Base-by-base conservation (phyloP, 1,284 basidiomycete genomes). In the Trichosporon coremiiforme region DNA sequence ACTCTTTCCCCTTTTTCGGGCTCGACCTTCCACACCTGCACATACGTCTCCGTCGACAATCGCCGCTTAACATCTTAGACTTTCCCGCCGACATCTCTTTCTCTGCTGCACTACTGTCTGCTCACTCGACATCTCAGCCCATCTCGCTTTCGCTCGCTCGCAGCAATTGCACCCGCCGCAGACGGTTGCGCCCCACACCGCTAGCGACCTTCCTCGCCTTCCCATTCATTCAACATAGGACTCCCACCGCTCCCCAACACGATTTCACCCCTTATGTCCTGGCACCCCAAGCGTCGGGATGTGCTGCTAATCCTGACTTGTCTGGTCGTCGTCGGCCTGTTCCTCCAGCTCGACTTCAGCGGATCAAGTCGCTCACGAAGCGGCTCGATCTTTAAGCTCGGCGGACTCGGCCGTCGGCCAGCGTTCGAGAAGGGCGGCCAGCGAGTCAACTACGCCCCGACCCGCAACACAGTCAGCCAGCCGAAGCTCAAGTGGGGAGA, bases 211-310 rank as follows among this genome's bases (percentile, higher is more conserved):
- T 33, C 31, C 68, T 31, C n/a, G 25, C 36, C 20, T 53, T 38
- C 31, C 57, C 20, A n/a, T n/a, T 20, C 33, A 55, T 20, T 8
- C 55, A 62, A 17, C 17, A 62, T 62, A 62, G 57, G 29, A n/a
- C 64, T 50, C 64, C 22, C 36, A 25, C 31, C 64, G 7, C 20
- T 22, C 29, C 33, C 22, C 57, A 33, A 7, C 57, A 13, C 64
- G 55, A n/a, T 22, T 41, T 8, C 62, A 53, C 50, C 50, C 29
- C 38, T n/a, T 25, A 71, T 73, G 72, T 67, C 76, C 38, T 77
- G 77, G 73, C 78, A 81, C 71, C 74, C 78, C 2, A 81, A 82
- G 41, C 74, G 79, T 29, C 75, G 83, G 15, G 82, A 84, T 69
- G 70, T 84, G 45, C 69, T 82, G 36, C 75, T 83, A 64, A 72